Conservation (phyloP, 1,284 basidiomycete species). For the Gymnopus androsaceus region DNA sequence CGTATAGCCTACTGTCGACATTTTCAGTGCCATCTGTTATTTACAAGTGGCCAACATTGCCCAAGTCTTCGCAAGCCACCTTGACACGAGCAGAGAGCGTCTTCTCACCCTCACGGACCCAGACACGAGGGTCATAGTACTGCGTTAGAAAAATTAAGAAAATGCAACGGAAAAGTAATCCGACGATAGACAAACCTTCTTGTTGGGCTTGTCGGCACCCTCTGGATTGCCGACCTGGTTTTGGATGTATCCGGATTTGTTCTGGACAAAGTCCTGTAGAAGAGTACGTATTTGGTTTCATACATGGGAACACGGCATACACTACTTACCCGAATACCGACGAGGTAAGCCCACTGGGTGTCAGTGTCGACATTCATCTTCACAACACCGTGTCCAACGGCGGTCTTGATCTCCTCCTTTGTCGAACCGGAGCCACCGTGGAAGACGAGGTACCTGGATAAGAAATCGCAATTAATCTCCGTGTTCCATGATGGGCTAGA, state of each 20-base stretch:
- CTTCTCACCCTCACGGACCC: conserved; percentile 99
- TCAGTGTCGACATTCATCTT: conserved; percentile 98
- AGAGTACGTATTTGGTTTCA: neutral
- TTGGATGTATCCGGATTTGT: conserved; percentile 84
- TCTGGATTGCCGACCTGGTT: conserved; percentile 95
- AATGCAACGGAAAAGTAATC: neutral
- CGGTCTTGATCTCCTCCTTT: conserved; percentile 94
- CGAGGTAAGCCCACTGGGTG: conserved; percentile 91
- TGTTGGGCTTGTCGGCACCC: conserved; percentile 93
- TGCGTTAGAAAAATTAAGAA: conserved; percentile 29
- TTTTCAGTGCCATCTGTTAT: neutral
- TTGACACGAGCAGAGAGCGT: conserved; percentile 87
- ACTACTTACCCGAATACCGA: conserved; percentile 77
- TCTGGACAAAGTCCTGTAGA: conserved; percentile 74
- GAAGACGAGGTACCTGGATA: conserved; percentile 92
- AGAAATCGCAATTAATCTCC: conserved; percentile 10
- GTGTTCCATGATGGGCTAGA: neutral
- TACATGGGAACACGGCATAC: neutral
- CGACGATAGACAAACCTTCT: conserved; percentile 68
- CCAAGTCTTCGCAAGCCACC: conserved; percentile 89
- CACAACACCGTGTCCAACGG: conserved; percentile 90
- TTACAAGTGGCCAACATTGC: conserved; percentile 55
- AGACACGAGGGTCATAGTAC: conserved; percentile 94
- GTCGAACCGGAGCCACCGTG: conserved; percentile 98
- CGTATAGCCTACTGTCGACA: neutral